These are phyloP conservation scores for Didymosphaeria variabile DNA, from an alignment of 2,329 filamentous ascomycete species.

Conservation along the genomic window DNA sequence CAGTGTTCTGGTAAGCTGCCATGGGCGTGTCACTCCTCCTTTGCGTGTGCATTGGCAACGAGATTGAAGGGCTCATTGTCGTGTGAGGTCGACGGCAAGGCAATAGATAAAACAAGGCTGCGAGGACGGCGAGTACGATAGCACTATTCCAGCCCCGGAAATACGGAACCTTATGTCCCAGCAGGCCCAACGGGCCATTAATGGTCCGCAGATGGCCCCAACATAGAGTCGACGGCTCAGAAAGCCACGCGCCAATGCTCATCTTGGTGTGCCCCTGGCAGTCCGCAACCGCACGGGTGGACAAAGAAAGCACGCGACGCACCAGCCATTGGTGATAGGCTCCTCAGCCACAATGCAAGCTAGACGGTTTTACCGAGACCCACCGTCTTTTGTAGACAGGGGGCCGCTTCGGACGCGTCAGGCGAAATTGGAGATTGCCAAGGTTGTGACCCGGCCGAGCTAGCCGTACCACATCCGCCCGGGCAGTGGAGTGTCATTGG, in stretches of 20 bases:
- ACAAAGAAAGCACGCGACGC: conserved; percentile 4
- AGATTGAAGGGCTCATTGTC: conserved; percentile 4
- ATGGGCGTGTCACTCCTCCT: neutral
- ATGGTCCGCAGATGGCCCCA: neutral
- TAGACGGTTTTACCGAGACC: neutral
- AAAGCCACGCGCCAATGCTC: conserved; percentile 7
- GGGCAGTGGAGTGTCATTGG: neutral
- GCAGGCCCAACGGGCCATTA: neutral
- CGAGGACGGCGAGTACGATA: neutral
- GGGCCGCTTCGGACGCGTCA: neutral
- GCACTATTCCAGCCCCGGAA: neutral
- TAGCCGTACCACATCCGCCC: neutral
- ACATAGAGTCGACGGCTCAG: neutral
- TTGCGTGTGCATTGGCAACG: neutral
- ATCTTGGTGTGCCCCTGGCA: neutral
- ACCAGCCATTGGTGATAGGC: conserved; percentile 3
- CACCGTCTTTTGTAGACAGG: neutral
- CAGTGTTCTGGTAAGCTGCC: neutral
- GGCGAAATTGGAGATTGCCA: neutral
- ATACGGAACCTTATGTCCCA: neutral
- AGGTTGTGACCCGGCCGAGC: neutral
- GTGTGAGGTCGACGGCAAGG: neutral
- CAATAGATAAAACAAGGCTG: neutral
- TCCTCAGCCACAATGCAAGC: conserved; percentile 4
- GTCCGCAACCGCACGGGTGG: neutral